A percentile compares a stretch with the other conserved stretches of the same genome.
Conservation (phyloP, 148 eudicot genomes). For the Salicornia ramosissima region DNA sequence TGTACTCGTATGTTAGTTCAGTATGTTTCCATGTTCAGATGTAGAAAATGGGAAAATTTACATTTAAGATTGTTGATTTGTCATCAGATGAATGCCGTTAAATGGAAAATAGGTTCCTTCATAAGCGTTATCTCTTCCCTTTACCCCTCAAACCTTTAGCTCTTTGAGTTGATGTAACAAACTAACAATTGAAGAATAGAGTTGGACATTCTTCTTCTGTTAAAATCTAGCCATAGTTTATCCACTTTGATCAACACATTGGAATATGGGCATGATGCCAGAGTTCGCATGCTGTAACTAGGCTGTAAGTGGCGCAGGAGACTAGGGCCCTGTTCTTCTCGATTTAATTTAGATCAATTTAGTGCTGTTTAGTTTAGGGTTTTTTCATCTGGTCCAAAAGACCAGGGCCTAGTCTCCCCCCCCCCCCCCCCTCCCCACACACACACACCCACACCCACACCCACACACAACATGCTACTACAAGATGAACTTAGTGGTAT, state of each 20-base stretch:
- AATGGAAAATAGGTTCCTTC: not conserved
- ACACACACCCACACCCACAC: too few relatives aligned
- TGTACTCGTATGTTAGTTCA: not conserved
- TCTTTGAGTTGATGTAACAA: not conserved
- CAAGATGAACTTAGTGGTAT: too few relatives aligned
- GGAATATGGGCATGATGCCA: not conserved
- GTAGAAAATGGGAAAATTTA: not conserved
- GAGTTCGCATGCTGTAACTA: not conserved
- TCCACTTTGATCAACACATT: not conserved
- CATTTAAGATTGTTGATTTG: not conserved
- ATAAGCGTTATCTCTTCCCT: not conserved
- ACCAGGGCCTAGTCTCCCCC: too few relatives aligned
- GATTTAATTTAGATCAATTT: too few relatives aligned
- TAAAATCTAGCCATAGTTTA: not conserved
- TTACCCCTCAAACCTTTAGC: not conserved
- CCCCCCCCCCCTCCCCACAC: too few relatives aligned
- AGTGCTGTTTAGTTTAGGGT: too few relatives aligned
- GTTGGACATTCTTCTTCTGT: not conserved
- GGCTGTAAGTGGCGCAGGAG: not conserved
- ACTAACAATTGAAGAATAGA: not conserved
- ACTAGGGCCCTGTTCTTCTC: too few relatives aligned
- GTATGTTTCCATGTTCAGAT: conserved; percentile 1
- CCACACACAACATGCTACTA: too few relatives aligned
- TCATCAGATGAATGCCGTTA: not conserved
- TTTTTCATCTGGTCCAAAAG: too few relatives aligned